Evolutionary conservation across 495 filamentous ascomycete species (phyloP), one percentile per base, ranked within the genome.

Genomic region (Penicillium roqueforti): DNA sequence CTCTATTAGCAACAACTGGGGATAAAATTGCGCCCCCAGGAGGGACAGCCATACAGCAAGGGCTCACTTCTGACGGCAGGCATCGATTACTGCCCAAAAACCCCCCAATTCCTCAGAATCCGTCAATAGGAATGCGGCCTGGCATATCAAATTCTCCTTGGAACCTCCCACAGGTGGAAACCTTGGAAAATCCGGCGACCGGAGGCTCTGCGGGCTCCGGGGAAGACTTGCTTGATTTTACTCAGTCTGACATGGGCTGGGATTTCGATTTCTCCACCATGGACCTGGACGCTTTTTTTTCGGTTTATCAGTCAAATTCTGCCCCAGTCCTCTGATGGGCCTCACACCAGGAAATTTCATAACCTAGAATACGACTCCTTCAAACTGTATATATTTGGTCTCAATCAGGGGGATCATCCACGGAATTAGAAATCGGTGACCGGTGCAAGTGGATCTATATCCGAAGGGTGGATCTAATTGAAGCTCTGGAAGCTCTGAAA

Each of bases 221-320:
- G 0, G 70, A 75, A 7, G 70, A 73, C 41, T 55, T 75, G 1
- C 64, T 70, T 3, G 74, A 76, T 50, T 67, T 76, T 23, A 75
- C 72, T 3, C 67, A 72, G 51, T 67, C 69, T 0, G 74, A 76
- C 44, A 74, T 76, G 67, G 71, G 71, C 13, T 76, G 72, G 72
- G 65, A 75, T 42, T 72, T 76, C 56, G 71, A 76, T 43, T 74
- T 76, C 38, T 76, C 74, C 3, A 74, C 72, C 0, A 74, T 76
- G 71, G 74, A 76, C 47, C 53, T 76, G 14, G 73, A 75, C 26
- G 63, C 72, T 0, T 75, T 76, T 41, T 69, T 74, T 43, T 76
- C 72, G 7, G 56, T 70, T 14, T 66, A 72, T 50, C 68, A 65
- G 6, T 54, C 55, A 1, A 51, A 59, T 11, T 62, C 59, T 37